Percentiles rank a stretch among this genome's conserved stretches.
Conservation (phyloP, 2,329 filamentous ascomycete genomes). For the Nakataea oryzae region DNA sequence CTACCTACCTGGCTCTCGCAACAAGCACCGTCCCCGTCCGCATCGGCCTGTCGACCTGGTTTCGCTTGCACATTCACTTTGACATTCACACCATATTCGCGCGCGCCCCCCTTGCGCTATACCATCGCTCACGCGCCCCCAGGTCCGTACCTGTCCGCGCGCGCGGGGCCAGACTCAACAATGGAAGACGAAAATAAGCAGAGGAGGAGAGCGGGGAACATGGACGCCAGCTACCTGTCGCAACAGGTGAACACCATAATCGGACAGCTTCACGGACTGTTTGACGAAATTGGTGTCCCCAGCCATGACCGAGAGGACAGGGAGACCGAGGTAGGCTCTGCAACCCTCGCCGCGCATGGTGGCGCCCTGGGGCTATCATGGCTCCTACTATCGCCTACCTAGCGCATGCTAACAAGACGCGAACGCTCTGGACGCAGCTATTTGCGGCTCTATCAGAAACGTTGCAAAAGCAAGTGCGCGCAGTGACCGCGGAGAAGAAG, state of each 20-base stretch:
- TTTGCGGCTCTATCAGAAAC: conserved; percentile 88
- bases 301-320: conserved; percentile 82
- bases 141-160: background rate
- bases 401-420: background rate
- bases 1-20: background rate
- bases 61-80: too few relatives aligned
- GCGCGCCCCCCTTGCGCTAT: background rate
- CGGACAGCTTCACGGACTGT: conserved; percentile 83
- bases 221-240: conserved; percentile 88
- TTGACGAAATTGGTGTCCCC: conserved; percentile 96
- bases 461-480: conserved; percentile 77
- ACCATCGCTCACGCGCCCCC: too few relatives aligned
- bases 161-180: background rate
- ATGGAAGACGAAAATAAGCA: background rate
- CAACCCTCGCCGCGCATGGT: background rate
- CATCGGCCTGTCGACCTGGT: background rate
- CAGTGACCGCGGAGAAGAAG: conserved; percentile 81
- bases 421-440: conserved; percentile 45
- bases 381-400: background rate
- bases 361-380: background rate
- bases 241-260: conserved; percentile 95
- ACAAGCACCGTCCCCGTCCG: background rate
- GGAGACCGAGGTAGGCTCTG: conserved; percentile 66
- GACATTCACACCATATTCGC: background rate
- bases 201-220: conserved; percentile 21